These are phyloP conservation scores for Solanum bulbocastanum DNA, from an alignment of 257 asterid species.

Conservation along the genomic window DNA sequence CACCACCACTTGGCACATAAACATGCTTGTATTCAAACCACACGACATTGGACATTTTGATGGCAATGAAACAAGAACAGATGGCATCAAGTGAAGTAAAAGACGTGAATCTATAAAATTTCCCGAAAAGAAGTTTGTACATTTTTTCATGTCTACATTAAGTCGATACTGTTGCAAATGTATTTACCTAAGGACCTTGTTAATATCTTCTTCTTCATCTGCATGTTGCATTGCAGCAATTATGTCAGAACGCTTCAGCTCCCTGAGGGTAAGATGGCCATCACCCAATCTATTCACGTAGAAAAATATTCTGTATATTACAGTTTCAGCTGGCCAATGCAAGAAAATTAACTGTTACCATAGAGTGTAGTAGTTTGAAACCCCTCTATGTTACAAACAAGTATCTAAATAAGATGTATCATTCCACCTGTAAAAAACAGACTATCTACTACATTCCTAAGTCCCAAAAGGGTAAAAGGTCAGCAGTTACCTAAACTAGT, in stretches of 20 bases:
- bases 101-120: neutral
- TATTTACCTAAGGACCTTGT: constrained; percentile 86
- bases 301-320: constrained; percentile 94
- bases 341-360: constrained; percentile 30
- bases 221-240: constrained; percentile 96
- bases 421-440: neutral
- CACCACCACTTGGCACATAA: neutral
- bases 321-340: constrained; percentile 95
- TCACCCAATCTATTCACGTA: constrained; percentile 92
- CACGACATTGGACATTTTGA: neutral
- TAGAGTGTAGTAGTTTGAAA: constrained; percentile 2
- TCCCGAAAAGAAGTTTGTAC: neutral
- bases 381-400: neutral
- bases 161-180: neutral
- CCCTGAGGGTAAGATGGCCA: constrained; percentile 87
- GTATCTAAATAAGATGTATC: neutral
- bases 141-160: neutral
- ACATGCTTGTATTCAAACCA: neutral
- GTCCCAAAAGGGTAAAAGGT: neutral
- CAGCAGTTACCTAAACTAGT: neutral
- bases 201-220: constrained; percentile 98
- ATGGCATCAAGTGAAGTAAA: neutral
- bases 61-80: neutral
- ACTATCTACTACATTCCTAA: neutral
- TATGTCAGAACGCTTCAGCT: constrained; percentile 86